These are phyloP conservation scores for Paramecium biaurelia DNA, from an alignment of 73 alveolate genomes.

Conservation along the genomic window DNA sequence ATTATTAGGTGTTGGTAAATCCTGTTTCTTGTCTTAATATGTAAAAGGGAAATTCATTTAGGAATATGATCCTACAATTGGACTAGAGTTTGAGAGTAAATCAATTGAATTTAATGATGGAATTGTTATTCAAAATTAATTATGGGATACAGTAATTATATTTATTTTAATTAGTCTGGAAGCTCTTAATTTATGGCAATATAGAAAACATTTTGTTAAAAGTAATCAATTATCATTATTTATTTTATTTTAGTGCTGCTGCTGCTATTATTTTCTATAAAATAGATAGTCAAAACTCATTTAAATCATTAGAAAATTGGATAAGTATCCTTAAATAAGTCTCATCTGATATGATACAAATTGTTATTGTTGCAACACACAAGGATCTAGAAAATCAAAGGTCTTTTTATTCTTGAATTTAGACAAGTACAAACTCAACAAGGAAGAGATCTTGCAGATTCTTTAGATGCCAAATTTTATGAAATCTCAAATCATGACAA, in stretches of 20 bases:
- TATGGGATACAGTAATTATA: constrained; percentile 71
- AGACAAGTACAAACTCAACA: not conserved
- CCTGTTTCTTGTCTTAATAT: constrained; percentile 62
- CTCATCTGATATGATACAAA: not conserved
- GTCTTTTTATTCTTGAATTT: not conserved
- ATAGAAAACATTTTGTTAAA: not conserved
- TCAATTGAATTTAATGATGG: constrained; percentile 14
- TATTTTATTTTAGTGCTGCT: not conserved
- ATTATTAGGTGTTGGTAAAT: constrained; percentile 67
- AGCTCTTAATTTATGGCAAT: not conserved
- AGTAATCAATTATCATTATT: not conserved
- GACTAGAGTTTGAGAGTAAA: constrained; percentile 57
- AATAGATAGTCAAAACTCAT: not conserved
- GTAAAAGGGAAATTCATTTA: constrained; percentile 7
- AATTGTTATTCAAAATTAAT: not conserved
- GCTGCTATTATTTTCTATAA: not conserved
- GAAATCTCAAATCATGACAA: constrained; percentile 27
- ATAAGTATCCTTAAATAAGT: not conserved
- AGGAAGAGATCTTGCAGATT: not conserved
- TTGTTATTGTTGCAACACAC: not conserved
- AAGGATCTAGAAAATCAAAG: not conserved
- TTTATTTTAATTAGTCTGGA: not conserved
- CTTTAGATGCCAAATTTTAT: not conserved
- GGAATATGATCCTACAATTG: constrained; percentile 58
- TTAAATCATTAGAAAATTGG: not conserved